Conservation (phyloP, 768 basidiomycete genomes). For the Pleurotus citrinopileatus region DNA sequence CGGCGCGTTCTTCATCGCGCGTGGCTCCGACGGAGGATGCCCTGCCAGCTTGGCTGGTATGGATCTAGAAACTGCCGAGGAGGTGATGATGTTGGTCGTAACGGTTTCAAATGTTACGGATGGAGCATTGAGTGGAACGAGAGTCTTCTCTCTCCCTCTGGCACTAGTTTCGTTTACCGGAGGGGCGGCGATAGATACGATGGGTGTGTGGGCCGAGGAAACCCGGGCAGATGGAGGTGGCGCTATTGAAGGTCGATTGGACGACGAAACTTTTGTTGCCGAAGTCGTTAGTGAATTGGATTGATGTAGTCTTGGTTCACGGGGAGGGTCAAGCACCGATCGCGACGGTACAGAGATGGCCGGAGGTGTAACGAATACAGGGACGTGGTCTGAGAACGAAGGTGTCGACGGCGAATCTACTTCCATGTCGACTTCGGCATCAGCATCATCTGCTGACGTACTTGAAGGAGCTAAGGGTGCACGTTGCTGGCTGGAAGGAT, state of each 20-base stretch:
- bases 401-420: slow-evolving; percentile 21
- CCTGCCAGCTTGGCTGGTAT: not conserved
- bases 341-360: not conserved
- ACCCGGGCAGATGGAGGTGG: not conserved
- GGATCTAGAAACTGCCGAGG: not conserved
- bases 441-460: not conserved
- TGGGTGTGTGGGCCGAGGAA: slow-evolving; percentile 13
- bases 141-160: too few relatives aligned
- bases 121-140: not conserved
- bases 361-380: not conserved
- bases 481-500: not conserved
- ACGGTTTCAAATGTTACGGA: not conserved
- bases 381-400: not conserved
- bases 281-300: not conserved
- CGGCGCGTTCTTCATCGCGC: slow-evolving; percentile 34
- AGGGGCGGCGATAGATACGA: slow-evolving; percentile 13
- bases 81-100: not conserved
- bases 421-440: slow-evolving; percentile 28
- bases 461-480: not conserved
- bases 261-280: not conserved
- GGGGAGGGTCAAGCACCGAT: not conserved
- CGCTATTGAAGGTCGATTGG: not conserved
- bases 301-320: not conserved
- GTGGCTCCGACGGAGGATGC: slow-evolving; percentile 31
- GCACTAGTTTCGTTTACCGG: not conserved